Base-by-base conservation (phyloP, 1,284 basidiomycete species). In the Bondarzewia mesenterica region DNA sequence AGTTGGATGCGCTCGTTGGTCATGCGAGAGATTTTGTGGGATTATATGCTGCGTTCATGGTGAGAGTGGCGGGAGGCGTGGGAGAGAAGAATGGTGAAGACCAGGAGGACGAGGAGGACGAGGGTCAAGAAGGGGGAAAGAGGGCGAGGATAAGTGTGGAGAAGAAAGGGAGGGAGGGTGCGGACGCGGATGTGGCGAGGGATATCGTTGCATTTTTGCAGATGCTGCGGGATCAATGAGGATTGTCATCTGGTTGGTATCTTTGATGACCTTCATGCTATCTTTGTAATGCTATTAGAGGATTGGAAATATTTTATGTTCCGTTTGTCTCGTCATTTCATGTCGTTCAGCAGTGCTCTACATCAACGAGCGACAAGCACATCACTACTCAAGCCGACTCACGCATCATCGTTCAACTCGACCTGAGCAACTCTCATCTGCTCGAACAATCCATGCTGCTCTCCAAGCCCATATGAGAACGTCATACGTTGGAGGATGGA, bases 381-480 rank as follows among this genome's bases (percentile, higher is more conserved):
- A n/a, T n/a, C n/a, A n/a, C n/a, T n/a, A n/a, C n/a, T n/a, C n/a
- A n/a, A n/a, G n/a, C n/a, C n/a, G n/a, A n/a, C n/a, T 35, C 32
- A 35, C 8, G n/a, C 38, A 10, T 42, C 41, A 16, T 42, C 23
- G 22, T 3, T 21, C 15, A 25, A 5, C 21, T 57, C 54, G 10
- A 40, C 44, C 47, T 67, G 69, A 3, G 68, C 72, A 10, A 62
- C 60, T 18, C 60, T 64, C 68, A 80, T 67, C 0, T 65, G 56
- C 43, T 67, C 63, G 54, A 75, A 85, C n/a, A 93, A 63, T 0
- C 78, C 81, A 58, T 93, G 89, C 54, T 90, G 82, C 37, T 83
- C 80, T 2, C 92, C 92, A 0, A 97, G 69, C 2, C 80, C 78
- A 57, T 96, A 96, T 1, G 85, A 87, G 38, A 95, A 65, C 0